These are phyloP conservation scores for Cercospora sp. DNA, from an alignment of 2,329 filamentous ascomycete species.

Conservation along the genomic window DNA sequence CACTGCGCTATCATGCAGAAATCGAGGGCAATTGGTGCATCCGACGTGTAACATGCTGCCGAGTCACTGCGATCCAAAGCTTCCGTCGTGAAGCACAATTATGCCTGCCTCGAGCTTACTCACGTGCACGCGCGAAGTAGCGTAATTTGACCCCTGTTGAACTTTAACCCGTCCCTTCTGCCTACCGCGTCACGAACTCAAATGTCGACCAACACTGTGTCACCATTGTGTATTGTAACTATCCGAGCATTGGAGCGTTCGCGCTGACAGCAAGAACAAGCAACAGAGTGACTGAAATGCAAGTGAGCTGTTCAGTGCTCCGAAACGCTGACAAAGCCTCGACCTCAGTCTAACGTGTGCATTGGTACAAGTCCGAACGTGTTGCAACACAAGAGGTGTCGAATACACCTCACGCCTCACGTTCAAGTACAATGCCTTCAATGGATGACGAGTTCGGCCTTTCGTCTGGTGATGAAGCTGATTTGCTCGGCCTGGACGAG, in stretches of 20 bases:
- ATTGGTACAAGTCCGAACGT: background rate
- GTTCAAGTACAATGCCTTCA: conserved; percentile 10
- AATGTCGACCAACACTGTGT: background rate
- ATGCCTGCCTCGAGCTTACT: background rate
- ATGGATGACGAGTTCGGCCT: conserved; percentile 34
- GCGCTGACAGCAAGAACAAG: background rate
- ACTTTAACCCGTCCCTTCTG: background rate
- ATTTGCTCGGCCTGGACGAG: conserved; percentile 24
- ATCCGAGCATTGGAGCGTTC: background rate
- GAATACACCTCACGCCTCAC: background rate
- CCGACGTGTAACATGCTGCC: too few species aligned
- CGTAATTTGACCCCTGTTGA: background rate
- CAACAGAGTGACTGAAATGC: background rate
- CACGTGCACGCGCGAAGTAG: background rate
- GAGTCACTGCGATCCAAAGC: too few species aligned
- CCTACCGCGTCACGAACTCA: background rate
- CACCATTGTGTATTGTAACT: background rate
- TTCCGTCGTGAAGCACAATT: background rate
- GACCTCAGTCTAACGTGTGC: background rate
- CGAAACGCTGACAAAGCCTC: background rate
- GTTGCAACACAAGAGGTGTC: background rate
- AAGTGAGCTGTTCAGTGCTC: background rate
- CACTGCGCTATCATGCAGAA: too few species aligned
- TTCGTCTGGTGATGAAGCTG: conserved; percentile 31
- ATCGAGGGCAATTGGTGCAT: too few species aligned